These are phyloP conservation scores for Melastoma malabathricum DNA, from an alignment of 345 rosid genomes.

Conservation along the genomic window DNA sequence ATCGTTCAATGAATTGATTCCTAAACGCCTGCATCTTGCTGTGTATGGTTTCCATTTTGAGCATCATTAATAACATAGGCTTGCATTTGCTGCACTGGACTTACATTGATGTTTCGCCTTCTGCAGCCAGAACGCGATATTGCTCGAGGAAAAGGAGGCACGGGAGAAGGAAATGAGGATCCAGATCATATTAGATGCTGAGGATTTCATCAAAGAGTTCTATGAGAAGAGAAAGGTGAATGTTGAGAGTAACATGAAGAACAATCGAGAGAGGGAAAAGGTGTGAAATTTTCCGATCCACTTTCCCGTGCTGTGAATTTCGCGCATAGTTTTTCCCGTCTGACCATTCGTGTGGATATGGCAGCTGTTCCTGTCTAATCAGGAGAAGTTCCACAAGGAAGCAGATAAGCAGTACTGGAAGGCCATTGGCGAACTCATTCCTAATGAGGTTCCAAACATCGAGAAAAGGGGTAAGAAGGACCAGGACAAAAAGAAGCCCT, in stretches of 20 bases:
- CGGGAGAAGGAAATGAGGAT: conserved; percentile 55
- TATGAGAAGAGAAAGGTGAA: conserved; percentile 51
- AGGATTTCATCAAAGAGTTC: conserved; percentile 37
- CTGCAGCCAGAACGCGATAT: conserved; percentile 48
- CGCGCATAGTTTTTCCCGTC: not conserved
- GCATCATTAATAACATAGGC: not conserved
- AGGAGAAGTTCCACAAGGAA: conserved; percentile 58
- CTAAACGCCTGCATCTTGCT: no score
- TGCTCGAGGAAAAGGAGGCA: conserved; percentile 61
- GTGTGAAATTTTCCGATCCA: conserved; percentile 9
- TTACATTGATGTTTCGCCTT: no score
- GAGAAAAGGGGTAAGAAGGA: conserved; percentile 47
- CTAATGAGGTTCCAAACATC: conserved; percentile 55
- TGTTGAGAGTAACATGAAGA: conserved; percentile 43
- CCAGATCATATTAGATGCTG: conserved; percentile 53
- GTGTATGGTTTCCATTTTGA: no score
- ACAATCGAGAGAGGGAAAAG: conserved; percentile 65
- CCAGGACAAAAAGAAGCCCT: conserved; percentile 41
- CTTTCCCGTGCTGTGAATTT: not conserved
- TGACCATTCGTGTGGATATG: conserved; percentile 7
- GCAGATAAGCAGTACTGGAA: conserved; percentile 54
- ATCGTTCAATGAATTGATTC: no score
- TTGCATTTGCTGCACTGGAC: not conserved
- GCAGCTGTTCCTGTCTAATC: conserved; percentile 49
- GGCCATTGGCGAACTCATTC: conserved; percentile 54